Percentiles rank a stretch among this genome's conserved stretches.
These are phyloP conservation scores for Flaveria trinervia DNA, from an alignment of 129 eudicot species.

Conservation along the genomic window DNA sequence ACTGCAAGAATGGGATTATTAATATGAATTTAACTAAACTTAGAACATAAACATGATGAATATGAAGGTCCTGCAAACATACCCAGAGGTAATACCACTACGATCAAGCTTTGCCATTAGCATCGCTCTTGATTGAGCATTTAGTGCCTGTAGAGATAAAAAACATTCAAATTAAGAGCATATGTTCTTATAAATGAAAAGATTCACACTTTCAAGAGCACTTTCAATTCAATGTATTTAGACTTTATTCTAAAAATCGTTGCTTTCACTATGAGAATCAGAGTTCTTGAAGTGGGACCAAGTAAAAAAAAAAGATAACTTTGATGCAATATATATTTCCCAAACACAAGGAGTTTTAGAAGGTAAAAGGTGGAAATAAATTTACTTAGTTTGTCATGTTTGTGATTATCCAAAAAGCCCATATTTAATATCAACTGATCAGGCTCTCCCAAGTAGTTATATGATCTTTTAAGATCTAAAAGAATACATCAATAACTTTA, in stretches of 20 bases:
- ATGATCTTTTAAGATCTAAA: no score
- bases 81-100: constrained; percentile 90
- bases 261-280: background rate
- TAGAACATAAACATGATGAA: background rate
- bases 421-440: no score
- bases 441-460: no score
- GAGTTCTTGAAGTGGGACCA: background rate
- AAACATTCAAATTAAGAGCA: background rate
- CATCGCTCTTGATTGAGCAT: constrained; percentile 95
- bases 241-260: background rate
- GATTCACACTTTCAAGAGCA: no score
- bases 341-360: background rate
- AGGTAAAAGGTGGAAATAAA: background rate
- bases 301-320: background rate
- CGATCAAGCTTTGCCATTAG: constrained; percentile 96
- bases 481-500: no score
- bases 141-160: constrained; percentile 56
- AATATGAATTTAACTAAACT: background rate
- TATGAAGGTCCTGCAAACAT: constrained; percentile 15
- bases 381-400: background rate
- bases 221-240: background rate
- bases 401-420: background rate
- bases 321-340: background rate
- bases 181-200: background rate
- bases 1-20: constrained; percentile 40